phyloP scores from a whole-genome alignment of 2,329 filamentous ascomycete genomes.

The Colletotrichum sp. region DNA sequence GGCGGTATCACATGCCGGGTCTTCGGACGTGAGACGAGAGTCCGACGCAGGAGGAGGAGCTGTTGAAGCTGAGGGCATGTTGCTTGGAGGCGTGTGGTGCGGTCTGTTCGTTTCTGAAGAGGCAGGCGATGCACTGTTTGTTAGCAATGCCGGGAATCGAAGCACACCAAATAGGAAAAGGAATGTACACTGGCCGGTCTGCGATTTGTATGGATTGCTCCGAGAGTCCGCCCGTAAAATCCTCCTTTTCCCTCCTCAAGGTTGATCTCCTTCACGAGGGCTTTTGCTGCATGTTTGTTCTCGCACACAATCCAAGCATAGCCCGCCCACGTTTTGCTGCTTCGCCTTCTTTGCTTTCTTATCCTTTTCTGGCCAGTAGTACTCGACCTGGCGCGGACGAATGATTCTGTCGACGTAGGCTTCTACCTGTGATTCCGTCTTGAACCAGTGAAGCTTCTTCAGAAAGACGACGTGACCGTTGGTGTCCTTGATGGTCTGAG shows the following conservation, averaged over 20 bases:
- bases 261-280: not conserved
- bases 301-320: not conserved
- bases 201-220: accelerated
- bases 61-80: too few relatives aligned
- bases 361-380: not conserved
- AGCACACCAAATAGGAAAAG: too few relatives aligned
- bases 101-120: too few relatives aligned
- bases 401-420: accelerated
- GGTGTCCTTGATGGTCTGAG: not conserved
- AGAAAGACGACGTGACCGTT: not conserved
- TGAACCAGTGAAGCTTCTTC: not conserved
- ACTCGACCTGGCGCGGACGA: not conserved
- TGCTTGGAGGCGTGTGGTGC: too few relatives aligned
- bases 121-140: too few relatives aligned
- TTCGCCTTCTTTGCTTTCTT: accelerated
- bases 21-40: too few relatives aligned
- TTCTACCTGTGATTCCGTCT: not conserved
- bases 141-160: too few relatives aligned
- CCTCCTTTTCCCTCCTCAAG: too few relatives aligned
- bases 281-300: not conserved
- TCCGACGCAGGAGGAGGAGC: too few relatives aligned
- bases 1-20: too few relatives aligned
- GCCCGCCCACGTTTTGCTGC: not conserved
- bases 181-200: not conserved
- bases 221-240: not conserved